phyloP scores from a whole-genome alignment of 257 asterid species.

The Primulina huaijiensis region DNA sequence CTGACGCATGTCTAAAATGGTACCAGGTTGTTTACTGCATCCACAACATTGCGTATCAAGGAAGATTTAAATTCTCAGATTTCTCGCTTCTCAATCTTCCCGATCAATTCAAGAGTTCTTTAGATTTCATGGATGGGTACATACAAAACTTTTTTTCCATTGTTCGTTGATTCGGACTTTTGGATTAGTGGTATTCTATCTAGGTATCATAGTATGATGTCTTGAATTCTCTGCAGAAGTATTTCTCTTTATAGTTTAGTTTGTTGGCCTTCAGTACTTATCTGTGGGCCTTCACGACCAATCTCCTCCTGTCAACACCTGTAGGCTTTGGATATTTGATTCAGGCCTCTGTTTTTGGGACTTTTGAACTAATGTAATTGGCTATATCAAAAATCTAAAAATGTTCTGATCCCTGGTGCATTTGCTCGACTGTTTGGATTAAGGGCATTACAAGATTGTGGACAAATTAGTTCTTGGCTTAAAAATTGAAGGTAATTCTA shows the following conservation, averaged over 20 bases:
- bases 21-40: constrained; percentile 84
- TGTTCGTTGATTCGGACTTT: not conserved
- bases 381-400: no score
- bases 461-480: not conserved
- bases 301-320: not conserved
- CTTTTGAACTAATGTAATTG: not conserved
- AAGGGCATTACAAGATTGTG: not conserved
- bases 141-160: not conserved
- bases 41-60: constrained; percentile 99
- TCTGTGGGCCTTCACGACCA: not conserved
- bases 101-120: constrained; percentile 67
- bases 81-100: constrained; percentile 78
- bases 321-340: not conserved
- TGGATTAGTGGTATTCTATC: not conserved
- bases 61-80: constrained; percentile 79
- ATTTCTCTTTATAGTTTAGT: not conserved
- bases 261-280: not conserved
- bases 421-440: not conserved
- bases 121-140: constrained; percentile 93
- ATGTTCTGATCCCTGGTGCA: not conserved
- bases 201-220: not conserved
- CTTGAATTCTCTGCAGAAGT: not conserved
- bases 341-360: not conserved
- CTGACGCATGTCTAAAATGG: constrained; percentile 12
- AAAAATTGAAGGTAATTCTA: not conserved